phyloP scores from a whole-genome alignment of 75 land plant genomes.

The Cupressus sempervirens region DNA sequence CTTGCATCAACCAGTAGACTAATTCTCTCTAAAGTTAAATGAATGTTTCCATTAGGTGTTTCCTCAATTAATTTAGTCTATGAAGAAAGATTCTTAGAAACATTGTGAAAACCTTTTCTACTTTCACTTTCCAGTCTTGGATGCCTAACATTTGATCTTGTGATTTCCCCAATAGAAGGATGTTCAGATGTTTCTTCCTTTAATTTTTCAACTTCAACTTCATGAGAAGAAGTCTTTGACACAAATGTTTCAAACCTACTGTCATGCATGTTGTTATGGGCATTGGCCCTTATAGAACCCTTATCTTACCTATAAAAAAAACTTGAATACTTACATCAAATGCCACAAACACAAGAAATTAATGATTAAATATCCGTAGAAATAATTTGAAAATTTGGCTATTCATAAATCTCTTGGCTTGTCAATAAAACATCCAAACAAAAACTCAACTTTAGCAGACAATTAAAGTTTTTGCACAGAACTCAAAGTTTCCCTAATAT shows the following conservation, averaged over 20 bases:
- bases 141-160: not conserved
- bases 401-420: not conserved
- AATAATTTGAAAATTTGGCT: not conserved
- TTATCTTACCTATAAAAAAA: not conserved
- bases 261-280: not conserved
- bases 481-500: not conserved
- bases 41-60: not conserved
- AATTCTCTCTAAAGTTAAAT: not conserved
- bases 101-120: not conserved
- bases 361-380: not conserved
- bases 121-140: not conserved
- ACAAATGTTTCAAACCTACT: not conserved
- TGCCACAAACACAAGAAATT: not conserved
- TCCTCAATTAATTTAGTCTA: not conserved
- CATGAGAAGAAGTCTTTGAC: not conserved
- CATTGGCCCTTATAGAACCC: too few relatives aligned
- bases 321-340: not conserved
- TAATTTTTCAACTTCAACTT: not conserved
- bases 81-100: not conserved
- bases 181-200: not conserved
- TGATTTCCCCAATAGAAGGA: not conserved
- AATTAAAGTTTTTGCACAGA: not conserved
- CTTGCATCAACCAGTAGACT: conserved; percentile 25
- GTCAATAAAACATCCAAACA: not conserved
- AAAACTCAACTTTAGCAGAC: not conserved